Evolutionary conservation across 345 rosid genomes (phyloP).

Genomic region (Lepidium sativum): DNA sequence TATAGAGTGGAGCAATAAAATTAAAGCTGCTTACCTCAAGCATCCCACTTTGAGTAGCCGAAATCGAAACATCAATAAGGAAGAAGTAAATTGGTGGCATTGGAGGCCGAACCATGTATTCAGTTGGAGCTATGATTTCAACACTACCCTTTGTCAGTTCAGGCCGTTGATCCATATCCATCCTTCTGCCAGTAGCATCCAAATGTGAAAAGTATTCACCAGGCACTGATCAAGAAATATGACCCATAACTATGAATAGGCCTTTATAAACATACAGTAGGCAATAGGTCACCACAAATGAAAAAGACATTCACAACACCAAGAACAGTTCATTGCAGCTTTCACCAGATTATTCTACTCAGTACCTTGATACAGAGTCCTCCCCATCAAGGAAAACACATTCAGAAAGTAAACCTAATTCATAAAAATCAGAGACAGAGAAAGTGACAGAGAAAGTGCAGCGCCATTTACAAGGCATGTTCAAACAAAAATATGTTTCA

Average conservation of each 20-base stretch:
- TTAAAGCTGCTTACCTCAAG: conserved; percentile 64
- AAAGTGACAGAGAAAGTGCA: background rate
- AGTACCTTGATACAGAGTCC: background rate
- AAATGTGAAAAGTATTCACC: conserved; percentile 90
- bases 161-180: conserved; percentile 92
- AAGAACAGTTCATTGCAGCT: conserved; percentile 7
- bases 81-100: conserved; percentile 96
- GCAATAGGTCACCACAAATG: background rate
- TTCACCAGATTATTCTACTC: background rate
- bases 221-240: conserved; percentile 50
- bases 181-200: conserved; percentile 84
- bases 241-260: background rate
- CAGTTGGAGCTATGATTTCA: conserved; percentile 95
- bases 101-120: conserved; percentile 99
- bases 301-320: background rate
- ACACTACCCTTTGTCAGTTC: conserved; percentile 93
- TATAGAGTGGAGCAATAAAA: background rate
- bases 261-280: conserved; percentile 2
- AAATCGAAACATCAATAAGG: conserved; percentile 88
- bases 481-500: background rate
- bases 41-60: conserved; percentile 93
- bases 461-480: background rate
- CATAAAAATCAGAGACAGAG: background rate
- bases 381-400: background rate
- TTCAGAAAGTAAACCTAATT: background rate